Evolutionary conservation across 2,329 filamentous ascomycete genomes (phyloP), one percentile per base, ranked within the genome.

Genomic region (Diaporthe vexans): DNA sequence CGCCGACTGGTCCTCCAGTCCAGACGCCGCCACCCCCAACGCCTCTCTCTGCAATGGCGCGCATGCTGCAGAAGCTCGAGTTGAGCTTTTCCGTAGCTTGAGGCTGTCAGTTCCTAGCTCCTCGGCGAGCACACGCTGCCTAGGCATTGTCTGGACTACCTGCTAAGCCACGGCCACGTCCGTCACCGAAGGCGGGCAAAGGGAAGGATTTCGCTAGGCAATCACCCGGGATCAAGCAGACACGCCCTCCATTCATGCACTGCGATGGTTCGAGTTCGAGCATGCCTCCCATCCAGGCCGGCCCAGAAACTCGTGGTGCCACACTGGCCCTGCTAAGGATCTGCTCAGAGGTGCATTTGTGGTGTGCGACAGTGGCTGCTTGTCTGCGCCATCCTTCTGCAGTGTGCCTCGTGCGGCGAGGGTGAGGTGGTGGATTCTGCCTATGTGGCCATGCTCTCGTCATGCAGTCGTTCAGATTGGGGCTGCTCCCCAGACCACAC

Each of bases 111-210:
- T 59, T 33, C 26, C 46, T 56, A 72, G 46, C 59, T 63, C 57
- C 56, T 54, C n/a, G 74, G 71, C 15, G 69, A 76, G 56, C 63
- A 54, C 46, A n/a, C 57, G 43, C 40, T 48, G 46, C 46, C 46
- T 19, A 48, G 46, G 46, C 46, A 48, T 48, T 21, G 8, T 9
- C 17, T 48, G 46, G 46, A 48, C 46, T 48, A 21, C 46, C 33
- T 54, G 33, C 57, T 52, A 24, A 24, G 37, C 35, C 51, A 63
- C 70, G 57, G 57, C 19, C 70, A 72, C 43, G 57, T 63, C 70
- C 70, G 70, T 63, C 70, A 56, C 46, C 26, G 19, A 37, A 37
- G n/a, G n/a, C 58, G 57, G 70, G 57, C 57, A 54, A 46, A 54
- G 29, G 33, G 35, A 63, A 68, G 48, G 48, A 54, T 54, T 54